Percentiles rank a stretch among this genome's conserved stretches.
Evolutionary conservation across 371 early-diverging fungal genomes (phyloP).

Genomic region (Actinomortierella ambigua): DNA sequence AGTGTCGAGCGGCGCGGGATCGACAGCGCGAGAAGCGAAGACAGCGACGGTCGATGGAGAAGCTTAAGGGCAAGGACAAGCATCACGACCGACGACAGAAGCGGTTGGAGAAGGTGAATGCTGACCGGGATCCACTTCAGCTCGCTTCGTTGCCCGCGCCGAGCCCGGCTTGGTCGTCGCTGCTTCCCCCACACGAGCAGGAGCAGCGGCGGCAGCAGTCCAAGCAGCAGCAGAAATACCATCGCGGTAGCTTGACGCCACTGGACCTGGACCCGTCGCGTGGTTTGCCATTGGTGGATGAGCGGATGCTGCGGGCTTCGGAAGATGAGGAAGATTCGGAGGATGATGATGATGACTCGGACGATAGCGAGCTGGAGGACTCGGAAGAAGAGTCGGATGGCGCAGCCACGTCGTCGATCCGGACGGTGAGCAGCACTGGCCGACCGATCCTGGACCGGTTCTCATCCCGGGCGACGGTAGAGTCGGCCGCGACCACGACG

Average conservation of each 20-base stretch:
- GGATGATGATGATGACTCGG: constrained; percentile 4
- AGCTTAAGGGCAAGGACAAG: constrained; percentile 5
- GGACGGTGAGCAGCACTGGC: not conserved
- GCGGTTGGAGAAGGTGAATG: too few species aligned
- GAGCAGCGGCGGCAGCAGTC: constrained; percentile 21
- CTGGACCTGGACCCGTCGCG: too few species aligned
- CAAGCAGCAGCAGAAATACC: constrained; percentile 9
- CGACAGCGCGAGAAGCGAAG: not conserved
- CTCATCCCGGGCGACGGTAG: constrained; percentile 4
- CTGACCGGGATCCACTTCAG: too few species aligned
- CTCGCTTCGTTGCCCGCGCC: too few species aligned
- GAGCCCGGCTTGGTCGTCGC: too few species aligned
- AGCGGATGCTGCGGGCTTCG: too few species aligned
- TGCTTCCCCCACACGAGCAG: too few species aligned
- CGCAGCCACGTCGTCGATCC: not conserved
- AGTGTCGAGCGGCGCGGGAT: constrained; percentile 11
- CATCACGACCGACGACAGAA: constrained; percentile 16
- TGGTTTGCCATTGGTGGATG: constrained; percentile 1
- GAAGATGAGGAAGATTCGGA: not conserved
- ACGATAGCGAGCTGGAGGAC: not conserved
- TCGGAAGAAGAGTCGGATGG: not conserved
- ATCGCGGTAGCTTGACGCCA: too few species aligned
- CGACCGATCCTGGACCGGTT: not conserved
- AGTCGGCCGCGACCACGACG: constrained; percentile 3
- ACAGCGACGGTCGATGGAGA: too few species aligned